Evolutionary conservation across 2,329 filamentous ascomycete genomes (phyloP).

Genomic region (Metarhizium anisopliae): DNA sequence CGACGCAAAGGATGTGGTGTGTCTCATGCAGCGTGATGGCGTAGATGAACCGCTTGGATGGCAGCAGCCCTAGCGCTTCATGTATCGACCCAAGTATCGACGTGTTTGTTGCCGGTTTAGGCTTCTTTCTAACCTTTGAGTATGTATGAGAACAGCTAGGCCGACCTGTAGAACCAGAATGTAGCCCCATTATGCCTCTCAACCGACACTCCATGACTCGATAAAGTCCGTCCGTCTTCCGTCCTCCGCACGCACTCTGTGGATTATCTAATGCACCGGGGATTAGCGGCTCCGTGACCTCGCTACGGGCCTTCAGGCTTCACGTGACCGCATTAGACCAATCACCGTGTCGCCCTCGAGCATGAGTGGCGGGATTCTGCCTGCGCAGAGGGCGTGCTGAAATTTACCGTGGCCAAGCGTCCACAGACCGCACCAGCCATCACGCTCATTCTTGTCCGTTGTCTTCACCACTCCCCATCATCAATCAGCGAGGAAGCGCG

Average conservation of each 20-base stretch:
- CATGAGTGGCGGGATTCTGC: constrained; percentile 17
- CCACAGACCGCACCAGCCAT: constrained; percentile 35
- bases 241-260: background rate
- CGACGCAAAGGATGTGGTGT: background rate
- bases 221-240: too few relatives aligned
- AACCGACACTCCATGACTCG: too few relatives aligned
- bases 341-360: constrained; percentile 5
- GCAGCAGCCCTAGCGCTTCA: constrained; percentile 8
- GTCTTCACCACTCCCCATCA: constrained; percentile 45
- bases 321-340: background rate
- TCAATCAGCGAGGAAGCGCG: constrained; percentile 34
- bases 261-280: background rate
- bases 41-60: background rate
- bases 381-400: constrained; percentile 31
- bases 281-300: background rate
- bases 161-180: too few relatives aligned
- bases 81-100: background rate
- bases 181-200: too few relatives aligned
- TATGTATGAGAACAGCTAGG: background rate
- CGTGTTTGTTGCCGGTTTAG: background rate
- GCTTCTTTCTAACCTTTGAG: background rate
- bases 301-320: background rate
- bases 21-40: background rate
- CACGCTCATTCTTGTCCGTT: constrained; percentile 41
- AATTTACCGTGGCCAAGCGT: constrained; percentile 30